A percentile compares a stretch with the other conserved stretches of the same genome.
These are phyloP conservation scores for Keqinozyma sinolaborantium DNA, from an alignment of 1,139 yeast genomes.

Conservation along the genomic window DNA sequence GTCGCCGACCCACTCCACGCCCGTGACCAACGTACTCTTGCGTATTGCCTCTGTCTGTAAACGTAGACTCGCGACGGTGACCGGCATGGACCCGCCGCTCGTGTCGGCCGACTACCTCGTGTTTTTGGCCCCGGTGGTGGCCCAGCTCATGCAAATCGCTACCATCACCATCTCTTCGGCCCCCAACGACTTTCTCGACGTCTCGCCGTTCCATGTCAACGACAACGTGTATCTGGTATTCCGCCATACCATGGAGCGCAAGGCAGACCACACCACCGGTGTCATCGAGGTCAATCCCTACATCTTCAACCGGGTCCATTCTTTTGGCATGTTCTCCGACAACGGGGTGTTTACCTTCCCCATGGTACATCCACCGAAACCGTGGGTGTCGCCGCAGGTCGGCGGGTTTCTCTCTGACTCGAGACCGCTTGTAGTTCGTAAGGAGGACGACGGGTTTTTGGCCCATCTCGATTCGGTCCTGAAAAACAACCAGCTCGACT, in stretches of 20 bases:
- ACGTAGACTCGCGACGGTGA: background rate
- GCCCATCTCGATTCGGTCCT: slow-evolving; percentile 24
- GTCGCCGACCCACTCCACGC: background rate
- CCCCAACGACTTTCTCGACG: background rate
- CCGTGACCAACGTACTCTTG: background rate
- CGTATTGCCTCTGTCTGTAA: background rate
- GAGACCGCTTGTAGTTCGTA: slow-evolving; percentile 22
- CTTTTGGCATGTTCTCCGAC: background rate
- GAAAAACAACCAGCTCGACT: slow-evolving; percentile 29
- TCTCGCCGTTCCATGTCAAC: background rate
- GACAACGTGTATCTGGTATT: background rate
- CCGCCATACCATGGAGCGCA: background rate
- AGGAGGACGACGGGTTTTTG: slow-evolving; percentile 15
- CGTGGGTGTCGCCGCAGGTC: slow-evolving; percentile 28
- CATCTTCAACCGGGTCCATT: background rate
- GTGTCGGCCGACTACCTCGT: background rate
- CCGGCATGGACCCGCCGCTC: background rate
- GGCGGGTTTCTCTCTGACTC: slow-evolving; percentile 35
- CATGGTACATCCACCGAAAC: slow-evolving; percentile 36
- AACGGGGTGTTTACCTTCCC: slow-evolving; percentile 21
- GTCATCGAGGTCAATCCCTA: background rate
- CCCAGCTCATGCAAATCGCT: background rate
- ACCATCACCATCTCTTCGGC: background rate
- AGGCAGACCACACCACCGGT: background rate
- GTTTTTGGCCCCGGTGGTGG: background rate